Conservation (phyloP, 768 basidiomycete genomes). For the Auriscalpium microsporum region DNA sequence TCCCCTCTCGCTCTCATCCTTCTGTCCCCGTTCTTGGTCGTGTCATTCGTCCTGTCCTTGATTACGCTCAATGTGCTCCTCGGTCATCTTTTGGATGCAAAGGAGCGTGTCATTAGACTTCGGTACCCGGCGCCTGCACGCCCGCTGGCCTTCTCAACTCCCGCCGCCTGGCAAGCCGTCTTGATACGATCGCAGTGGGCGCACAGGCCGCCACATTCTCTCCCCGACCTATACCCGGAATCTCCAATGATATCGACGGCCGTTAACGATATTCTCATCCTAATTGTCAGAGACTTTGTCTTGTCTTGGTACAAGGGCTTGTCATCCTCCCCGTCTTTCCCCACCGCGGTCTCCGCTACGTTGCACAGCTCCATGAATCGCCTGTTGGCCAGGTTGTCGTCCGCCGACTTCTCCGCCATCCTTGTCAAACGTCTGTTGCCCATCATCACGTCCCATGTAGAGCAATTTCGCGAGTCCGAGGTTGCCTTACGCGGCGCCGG, state of each 20-base stretch:
- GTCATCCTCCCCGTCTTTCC: constrained; percentile 84
- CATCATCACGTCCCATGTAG: constrained; percentile 82
- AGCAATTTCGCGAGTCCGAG: constrained; percentile 87
- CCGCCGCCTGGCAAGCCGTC: constrained; percentile 91
- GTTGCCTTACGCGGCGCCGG: constrained; percentile 75
- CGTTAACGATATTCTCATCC: constrained; percentile 71
- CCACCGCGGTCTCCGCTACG: constrained; percentile 69
- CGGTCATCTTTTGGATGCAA: constrained; percentile 48
- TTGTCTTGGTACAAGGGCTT: constrained; percentile 82
- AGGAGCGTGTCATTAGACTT: constrained; percentile 22
- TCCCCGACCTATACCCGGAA: constrained; percentile 57
- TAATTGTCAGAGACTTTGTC: constrained; percentile 83
- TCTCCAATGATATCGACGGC: constrained; percentile 60
- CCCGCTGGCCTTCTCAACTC: constrained; percentile 81
- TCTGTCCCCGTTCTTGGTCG: constrained; percentile 50
- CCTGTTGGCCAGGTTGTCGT: constrained; percentile 45
- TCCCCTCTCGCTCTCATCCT: constrained; percentile 60
- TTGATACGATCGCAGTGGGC: constrained; percentile 89
- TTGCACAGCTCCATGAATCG: constrained; percentile 59
- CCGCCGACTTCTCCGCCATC: constrained; percentile 65
- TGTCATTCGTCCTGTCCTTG: constrained; percentile 40
- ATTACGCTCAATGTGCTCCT: constrained; percentile 28
- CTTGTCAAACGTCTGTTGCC: constrained; percentile 81
- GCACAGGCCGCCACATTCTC: constrained; percentile 55
- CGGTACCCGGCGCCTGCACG: constrained; percentile 51